A percentile compares a stretch with the other conserved stretches of the same genome.
Evolutionary conservation across 331 rosid species (phyloP).

Genomic region (Arachis monticola): DNA sequence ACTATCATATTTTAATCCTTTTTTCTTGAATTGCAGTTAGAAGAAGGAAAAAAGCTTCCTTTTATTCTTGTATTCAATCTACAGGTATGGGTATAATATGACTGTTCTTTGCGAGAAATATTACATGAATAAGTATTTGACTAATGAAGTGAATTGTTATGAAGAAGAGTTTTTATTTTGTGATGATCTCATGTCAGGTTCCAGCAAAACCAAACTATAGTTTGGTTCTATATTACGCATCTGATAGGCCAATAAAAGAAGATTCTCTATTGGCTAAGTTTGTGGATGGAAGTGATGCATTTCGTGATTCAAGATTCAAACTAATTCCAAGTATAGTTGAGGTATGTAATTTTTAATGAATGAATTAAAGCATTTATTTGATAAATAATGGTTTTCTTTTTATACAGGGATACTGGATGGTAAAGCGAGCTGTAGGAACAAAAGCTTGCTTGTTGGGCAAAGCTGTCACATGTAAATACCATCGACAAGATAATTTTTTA

Average conservation of each 20-base stretch:
- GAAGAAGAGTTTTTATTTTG: not conserved
- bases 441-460: slow-evolving; percentile 93
- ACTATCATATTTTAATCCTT: slow-evolving; percentile 23
- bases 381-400: too few relatives aligned
- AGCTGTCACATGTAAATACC: slow-evolving; percentile 87
- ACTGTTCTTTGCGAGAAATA: not conserved
- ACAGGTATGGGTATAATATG: slow-evolving; percentile 65
- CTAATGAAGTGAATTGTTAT: too few relatives aligned
- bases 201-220: slow-evolving; percentile 95
- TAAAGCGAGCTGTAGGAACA: slow-evolving; percentile 96
- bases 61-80: slow-evolving; percentile 81
- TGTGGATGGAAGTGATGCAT: slow-evolving; percentile 72
- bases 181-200: slow-evolving; percentile 50
- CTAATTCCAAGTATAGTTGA: slow-evolving; percentile 89
- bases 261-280: slow-evolving; percentile 74
- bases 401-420: slow-evolving; percentile 94
- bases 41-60: slow-evolving; percentile 84
- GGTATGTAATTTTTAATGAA: slow-evolving; percentile 51
- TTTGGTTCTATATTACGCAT: slow-evolving; percentile 79
- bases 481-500: slow-evolving; percentile 76
- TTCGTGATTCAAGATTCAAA: slow-evolving; percentile 82
- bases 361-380: too few relatives aligned
- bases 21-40: slow-evolving; percentile 61
- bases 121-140: slow-evolving; percentile 7
- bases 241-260: slow-evolving; percentile 68